Evolutionary conservation across 805 yeast genomes (phyloP), one percentile per base, ranked within the genome.

Genomic region (Hyphopichia homilentoma): DNA sequence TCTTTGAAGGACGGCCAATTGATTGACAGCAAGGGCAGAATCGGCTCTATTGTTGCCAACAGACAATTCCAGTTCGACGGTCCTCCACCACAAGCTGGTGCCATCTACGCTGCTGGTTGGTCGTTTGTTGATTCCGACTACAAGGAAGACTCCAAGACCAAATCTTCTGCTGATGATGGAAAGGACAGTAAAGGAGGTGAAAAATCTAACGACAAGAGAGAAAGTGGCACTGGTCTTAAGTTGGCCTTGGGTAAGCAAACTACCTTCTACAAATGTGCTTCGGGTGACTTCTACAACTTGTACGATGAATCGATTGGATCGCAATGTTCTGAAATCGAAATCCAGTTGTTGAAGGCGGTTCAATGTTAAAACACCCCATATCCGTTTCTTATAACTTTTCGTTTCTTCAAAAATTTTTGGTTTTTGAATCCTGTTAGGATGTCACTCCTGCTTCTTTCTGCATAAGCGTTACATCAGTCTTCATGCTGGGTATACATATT

Each of bases 21-120:
- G 49, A 70, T 64, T 8, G 90, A 82, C 50, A 53, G 70, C 21
- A 44, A 64, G 40, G 83, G 83, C 29, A 77, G 90, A 73, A 61
- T 82, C 44, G 89, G 89, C 47, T 75, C 87, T 31, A 80, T 82
- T 61, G 90, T 82, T 47, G 79, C 88, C 33, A 82, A 81, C 79
- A 71, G 81, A 65, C 89, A 81, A 65, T 77, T 79, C 74, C 84
- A 79, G 60, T 79, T 78, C 53, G 84, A 79, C 52, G 84, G 84
- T 53, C 84, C 84, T 37, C 81, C 84, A 62, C 87, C 87, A 52
- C 89, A 81, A 69, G 84, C 81, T 21, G 84, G 83, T 57, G 68
- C 83, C 40, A 70, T 77, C 50, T 74, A 68, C 50, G 79, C 83
- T 39, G 74, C 71, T 27, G 81, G 81, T 37, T 75, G 80, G 81